A percentile compares a stretch with the other conserved stretches of the same genome.
Conservation (phyloP, 2,329 filamentous ascomycete genomes). For the Sclerotinia trifoliorum region DNA sequence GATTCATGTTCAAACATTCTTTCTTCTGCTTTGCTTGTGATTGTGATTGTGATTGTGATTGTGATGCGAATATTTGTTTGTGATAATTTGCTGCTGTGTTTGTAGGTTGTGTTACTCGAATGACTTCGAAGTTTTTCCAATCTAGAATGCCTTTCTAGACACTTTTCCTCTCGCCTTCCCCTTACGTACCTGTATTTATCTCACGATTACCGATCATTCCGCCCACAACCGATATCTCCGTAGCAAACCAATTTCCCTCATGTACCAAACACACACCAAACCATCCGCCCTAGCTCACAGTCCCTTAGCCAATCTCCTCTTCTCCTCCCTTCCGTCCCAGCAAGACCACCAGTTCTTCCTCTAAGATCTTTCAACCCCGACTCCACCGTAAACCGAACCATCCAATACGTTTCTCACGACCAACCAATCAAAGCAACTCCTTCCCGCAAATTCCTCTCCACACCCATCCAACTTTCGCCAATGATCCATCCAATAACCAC, state of each 20-base stretch:
- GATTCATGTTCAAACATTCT: constrained; percentile 10
- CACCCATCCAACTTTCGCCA: neutral
- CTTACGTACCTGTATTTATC: neutral
- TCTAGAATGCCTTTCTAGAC: neutral
- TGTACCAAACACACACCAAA: neutral
- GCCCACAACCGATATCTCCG: constrained; percentile 1
- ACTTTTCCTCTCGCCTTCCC: neutral
- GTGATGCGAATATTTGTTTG: constrained; percentile 15
- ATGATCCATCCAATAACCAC: constrained; percentile 4
- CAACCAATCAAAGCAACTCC: neutral
- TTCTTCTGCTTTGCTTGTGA: neutral
- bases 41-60: neutral
- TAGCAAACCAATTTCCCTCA: neutral
- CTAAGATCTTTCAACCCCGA: neutral
- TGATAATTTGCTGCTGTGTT: neutral
- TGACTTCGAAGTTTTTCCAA: neutral
- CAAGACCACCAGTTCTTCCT: constrained; percentile 1
- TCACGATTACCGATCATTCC: neutral
- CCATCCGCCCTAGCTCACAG: neutral
- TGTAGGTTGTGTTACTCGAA: neutral
- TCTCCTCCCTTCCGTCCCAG: neutral
- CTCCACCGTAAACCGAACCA: neutral
- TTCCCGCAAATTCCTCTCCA: neutral
- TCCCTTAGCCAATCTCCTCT: neutral
- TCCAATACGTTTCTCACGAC: neutral